phyloP scores from a whole-genome alignment of 1,139 yeast genomes.

The Debaryomyces sp. region DNA sequence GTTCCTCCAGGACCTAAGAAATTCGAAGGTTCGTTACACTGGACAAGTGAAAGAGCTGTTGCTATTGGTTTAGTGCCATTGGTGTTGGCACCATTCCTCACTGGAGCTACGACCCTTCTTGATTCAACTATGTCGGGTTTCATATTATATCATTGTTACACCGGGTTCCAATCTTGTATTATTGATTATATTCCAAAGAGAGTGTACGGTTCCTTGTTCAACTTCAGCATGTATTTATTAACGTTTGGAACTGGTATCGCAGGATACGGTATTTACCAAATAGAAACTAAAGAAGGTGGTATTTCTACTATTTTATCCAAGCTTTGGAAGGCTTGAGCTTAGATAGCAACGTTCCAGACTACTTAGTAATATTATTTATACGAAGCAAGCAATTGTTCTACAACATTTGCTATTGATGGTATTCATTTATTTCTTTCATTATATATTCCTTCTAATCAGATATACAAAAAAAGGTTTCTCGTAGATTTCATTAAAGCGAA shows the following conservation, averaged over 20 bases:
- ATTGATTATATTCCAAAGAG: conserved; percentile 87
- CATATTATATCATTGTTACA: conserved; percentile 72
- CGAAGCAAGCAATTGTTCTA: background rate
- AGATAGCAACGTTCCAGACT: background rate
- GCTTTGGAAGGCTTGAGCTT: conserved; percentile 40
- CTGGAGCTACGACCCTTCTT: conserved; percentile 67
- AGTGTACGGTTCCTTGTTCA: conserved; percentile 75
- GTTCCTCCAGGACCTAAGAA: conserved; percentile 61
- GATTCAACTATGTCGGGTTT: conserved; percentile 71
- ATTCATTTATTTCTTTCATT: conserved; percentile 5
- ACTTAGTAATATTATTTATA: background rate
- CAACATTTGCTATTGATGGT: background rate
- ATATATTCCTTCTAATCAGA: conserved; percentile 4
- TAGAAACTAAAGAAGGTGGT: conserved; percentile 68
- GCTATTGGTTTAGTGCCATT: conserved; percentile 77
- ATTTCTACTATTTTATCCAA: conserved; percentile 36
- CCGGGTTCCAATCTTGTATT: conserved; percentile 85
- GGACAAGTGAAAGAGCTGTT: conserved; percentile 78
- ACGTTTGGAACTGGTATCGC: conserved; percentile 72
- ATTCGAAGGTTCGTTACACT: conserved; percentile 83
- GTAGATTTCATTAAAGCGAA: background rate
- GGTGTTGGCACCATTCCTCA: conserved; percentile 68
- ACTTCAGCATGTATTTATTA: conserved; percentile 62
- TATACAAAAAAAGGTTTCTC: background rate
- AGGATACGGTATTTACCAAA: conserved; percentile 77